A percentile compares a stretch with the other conserved stretches of the same genome.
Conservation (phyloP, 2,329 filamentous ascomycete genomes). For the Fusarium nurragi region DNA sequence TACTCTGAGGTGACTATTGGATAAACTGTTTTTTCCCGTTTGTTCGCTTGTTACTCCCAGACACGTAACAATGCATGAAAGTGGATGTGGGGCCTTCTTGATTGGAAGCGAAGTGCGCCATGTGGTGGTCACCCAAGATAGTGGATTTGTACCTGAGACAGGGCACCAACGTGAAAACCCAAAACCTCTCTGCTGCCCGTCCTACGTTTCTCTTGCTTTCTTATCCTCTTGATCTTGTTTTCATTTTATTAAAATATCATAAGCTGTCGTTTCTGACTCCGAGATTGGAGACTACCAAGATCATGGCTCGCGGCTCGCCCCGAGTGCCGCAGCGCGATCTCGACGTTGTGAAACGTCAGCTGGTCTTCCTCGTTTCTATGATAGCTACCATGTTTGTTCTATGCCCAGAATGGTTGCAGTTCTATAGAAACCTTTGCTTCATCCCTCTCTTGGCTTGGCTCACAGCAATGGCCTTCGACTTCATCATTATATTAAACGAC, state of each 20-base stretch:
- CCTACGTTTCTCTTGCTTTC: background rate
- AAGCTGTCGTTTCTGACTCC: accelerated
- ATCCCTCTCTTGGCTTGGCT: conserved; percentile 21
- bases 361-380: conserved; percentile 13
- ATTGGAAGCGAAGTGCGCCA: conserved; percentile 16
- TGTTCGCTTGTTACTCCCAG: background rate
- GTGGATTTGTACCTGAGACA: conserved; percentile 2
- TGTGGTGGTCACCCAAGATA: conserved; percentile 1
- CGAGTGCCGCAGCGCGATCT: conserved; percentile 7
- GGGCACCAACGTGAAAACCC: conserved; percentile 5
- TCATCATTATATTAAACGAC: conserved; percentile 11
- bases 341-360: conserved; percentile 15
- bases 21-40: too few species aligned
- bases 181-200: background rate
- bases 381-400: conserved; percentile 11
- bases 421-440: conserved; percentile 20
- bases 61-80: conserved; percentile 23
- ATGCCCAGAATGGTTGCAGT: conserved; percentile 12
- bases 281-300: background rate
- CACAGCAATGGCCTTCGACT: conserved; percentile 4
- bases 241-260: background rate
- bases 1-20: too few species aligned
- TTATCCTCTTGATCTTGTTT: background rate
- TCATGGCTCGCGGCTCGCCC: conserved; percentile 1
- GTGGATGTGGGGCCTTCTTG: conserved; percentile 1